Conservation (phyloP, 2,329 filamentous ascomycete genomes). For the Rutstroemia sp. region DNA sequence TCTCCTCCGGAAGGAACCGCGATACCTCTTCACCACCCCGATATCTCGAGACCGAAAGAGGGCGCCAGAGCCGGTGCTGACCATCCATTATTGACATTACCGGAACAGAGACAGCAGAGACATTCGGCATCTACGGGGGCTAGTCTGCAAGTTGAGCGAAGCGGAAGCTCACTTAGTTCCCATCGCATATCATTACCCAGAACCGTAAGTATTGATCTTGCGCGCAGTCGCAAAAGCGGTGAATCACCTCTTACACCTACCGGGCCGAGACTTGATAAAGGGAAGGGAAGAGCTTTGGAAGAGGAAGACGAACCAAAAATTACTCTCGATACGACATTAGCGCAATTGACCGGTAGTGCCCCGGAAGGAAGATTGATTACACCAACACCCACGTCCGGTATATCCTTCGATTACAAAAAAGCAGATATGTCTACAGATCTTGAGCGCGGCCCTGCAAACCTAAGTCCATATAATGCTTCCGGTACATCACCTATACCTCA, state of each 20-base stretch:
- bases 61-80: constrained; percentile 22
- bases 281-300: constrained; percentile 24
- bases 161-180: constrained; percentile 27
- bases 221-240: constrained; percentile 22
- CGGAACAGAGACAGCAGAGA: constrained; percentile 47
- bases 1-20: constrained; percentile 19
- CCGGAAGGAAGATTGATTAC: constrained; percentile 6
- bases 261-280: constrained; percentile 20
- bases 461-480: constrained; percentile 17
- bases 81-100: constrained; percentile 48
- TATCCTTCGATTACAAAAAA: constrained; percentile 23
- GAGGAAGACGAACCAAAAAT: constrained; percentile 8
- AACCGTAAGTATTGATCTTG: constrained; percentile 28
- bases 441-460: constrained; percentile 24
- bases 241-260: constrained; percentile 15
- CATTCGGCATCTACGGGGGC: constrained; percentile 36
- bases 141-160: constrained; percentile 41
- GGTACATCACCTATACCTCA: constrained; percentile 19
- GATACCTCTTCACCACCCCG: constrained; percentile 27
- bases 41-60: constrained; percentile 19
- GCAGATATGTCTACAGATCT: constrained; percentile 25
- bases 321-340: constrained; percentile 4
- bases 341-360: constrained; percentile 7
- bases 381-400: constrained; percentile 12
- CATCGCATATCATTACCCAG: constrained; percentile 27